Percentiles rank a stretch among this genome's conserved stretches.
Conservation (phyloP, 495 filamentous ascomycete species). For the Chaetomium cochliodes region DNA sequence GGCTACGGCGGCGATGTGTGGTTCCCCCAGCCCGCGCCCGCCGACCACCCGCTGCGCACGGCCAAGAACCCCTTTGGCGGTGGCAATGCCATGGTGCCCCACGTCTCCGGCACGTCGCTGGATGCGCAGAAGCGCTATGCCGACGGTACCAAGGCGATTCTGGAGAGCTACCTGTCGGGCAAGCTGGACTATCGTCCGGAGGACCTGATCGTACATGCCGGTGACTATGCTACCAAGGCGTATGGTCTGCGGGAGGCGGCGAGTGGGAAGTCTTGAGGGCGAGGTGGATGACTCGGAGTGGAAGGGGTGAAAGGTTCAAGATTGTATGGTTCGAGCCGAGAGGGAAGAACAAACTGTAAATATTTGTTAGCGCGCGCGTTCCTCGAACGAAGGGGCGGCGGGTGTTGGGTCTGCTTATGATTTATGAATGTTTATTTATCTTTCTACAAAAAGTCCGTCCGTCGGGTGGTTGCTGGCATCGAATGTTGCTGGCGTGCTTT, state of each 20-base stretch:
- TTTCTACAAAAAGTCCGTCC: too few relatives aligned
- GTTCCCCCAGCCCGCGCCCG: slow-evolving; percentile 83
- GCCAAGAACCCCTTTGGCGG: slow-evolving; percentile 93
- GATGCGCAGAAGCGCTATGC: slow-evolving; percentile 97
- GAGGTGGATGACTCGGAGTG: not conserved
- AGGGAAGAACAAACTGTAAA: not conserved
- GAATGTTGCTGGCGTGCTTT: not conserved
- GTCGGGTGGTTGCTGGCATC: too few relatives aligned
- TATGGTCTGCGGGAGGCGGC: slow-evolving; percentile 71
- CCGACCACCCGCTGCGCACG: slow-evolving; percentile 89
- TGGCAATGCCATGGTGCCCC: slow-evolving; percentile 96
- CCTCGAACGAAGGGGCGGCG: not conserved
- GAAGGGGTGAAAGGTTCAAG: too few relatives aligned
- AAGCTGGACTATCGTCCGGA: slow-evolving; percentile 81
- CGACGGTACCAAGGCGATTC: slow-evolving; percentile 80
- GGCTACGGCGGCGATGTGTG: slow-evolving; percentile 95
- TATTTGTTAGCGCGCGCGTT: not conserved
- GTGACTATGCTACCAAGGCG: slow-evolving; percentile 93
- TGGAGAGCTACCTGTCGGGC: slow-evolving; percentile 86
- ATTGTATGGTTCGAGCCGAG: too few relatives aligned
- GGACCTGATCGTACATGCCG: slow-evolving; percentile 89
- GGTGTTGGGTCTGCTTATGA: slow-evolving; percentile 3
- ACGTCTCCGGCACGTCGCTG: slow-evolving; percentile 97
- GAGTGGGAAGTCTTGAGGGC: slow-evolving; percentile 31
- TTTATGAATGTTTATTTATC: not conserved